Evolutionary conservation across 441 rosid genomes (phyloP).

Genomic region (Flueggea neowawraea): DNA sequence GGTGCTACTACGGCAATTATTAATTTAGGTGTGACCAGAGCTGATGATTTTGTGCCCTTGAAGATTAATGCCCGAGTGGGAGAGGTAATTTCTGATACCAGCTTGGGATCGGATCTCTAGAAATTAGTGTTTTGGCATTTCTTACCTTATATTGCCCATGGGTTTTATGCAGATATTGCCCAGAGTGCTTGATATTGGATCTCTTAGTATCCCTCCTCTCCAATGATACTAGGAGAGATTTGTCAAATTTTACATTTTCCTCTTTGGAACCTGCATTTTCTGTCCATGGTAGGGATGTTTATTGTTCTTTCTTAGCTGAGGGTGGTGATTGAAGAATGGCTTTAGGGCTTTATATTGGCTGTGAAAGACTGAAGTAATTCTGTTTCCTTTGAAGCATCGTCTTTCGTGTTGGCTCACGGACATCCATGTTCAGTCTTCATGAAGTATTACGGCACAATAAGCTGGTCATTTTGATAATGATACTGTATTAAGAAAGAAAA

Average conservation of each 20-base stretch:
- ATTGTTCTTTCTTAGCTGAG: too few relatives aligned
- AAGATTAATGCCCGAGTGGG: slow-evolving; percentile 79
- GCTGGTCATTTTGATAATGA: too few relatives aligned
- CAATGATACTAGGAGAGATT: slow-evolving; percentile 8
- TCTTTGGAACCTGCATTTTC: not conserved
- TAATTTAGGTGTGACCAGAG: slow-evolving; percentile 70
- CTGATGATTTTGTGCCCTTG: slow-evolving; percentile 74
- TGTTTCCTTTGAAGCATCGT: too few relatives aligned
- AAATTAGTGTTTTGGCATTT: slow-evolving; percentile 1
- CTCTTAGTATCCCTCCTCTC: slow-evolving; percentile 65
- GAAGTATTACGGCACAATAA: too few relatives aligned
- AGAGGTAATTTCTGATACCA: slow-evolving; percentile 44
- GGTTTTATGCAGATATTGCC: slow-evolving; percentile 61
- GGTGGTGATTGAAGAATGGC: too few relatives aligned
- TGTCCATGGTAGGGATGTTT: too few relatives aligned
- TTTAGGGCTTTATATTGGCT: too few relatives aligned
- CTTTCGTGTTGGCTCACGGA: too few relatives aligned
- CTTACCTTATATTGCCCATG: slow-evolving; percentile 4
- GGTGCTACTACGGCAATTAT: slow-evolving; percentile 91
- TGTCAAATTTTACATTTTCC: not conserved
- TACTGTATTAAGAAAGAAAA: too few relatives aligned
- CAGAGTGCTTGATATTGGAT: slow-evolving; percentile 72
- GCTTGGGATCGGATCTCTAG: not conserved
- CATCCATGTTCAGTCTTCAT: too few relatives aligned
- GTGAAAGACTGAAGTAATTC: too few relatives aligned